phyloP scores from a whole-genome alignment of 257 asterid genomes.

The Scutellaria baicalensis region DNA sequence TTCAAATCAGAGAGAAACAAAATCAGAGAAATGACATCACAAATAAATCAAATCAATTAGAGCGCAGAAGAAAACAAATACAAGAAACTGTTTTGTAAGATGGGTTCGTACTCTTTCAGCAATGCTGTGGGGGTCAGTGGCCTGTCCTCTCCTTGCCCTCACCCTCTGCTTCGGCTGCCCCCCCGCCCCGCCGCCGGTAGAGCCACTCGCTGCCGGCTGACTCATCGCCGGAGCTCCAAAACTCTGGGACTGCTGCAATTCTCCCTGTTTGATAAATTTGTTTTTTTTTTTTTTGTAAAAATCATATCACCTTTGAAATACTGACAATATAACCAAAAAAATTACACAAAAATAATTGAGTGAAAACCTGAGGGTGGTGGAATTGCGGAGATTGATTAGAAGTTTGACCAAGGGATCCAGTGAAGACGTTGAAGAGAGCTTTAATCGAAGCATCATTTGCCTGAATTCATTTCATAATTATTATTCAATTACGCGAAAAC shows the following conservation, averaged over 20 bases:
- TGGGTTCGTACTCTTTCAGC: slow-evolving; percentile 74
- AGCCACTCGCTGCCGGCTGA: slow-evolving; percentile 48
- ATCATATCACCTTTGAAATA: too few relatives aligned
- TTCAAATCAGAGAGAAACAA: not conserved
- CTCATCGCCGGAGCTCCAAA: slow-evolving; percentile 38
- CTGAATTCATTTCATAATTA: slow-evolving; percentile 25
- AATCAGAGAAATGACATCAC: slow-evolving; percentile 4
- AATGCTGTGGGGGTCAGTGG: slow-evolving; percentile 97
- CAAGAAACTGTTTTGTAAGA: not conserved
- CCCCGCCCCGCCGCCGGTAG: slow-evolving; percentile 48
- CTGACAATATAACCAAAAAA: not conserved
- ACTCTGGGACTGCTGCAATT: slow-evolving; percentile 33
- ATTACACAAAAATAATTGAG: not conserved
- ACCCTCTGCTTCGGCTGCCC: slow-evolving; percentile 78
- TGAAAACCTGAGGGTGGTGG: slow-evolving; percentile 51
- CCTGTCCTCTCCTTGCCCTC: slow-evolving; percentile 97
- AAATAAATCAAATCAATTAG: not conserved
- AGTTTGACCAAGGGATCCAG: slow-evolving; percentile 61
- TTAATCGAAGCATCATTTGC: slow-evolving; percentile 55
- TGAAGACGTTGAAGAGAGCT: slow-evolving; percentile 60
- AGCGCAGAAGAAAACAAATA: not conserved
- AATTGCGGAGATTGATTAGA: slow-evolving; percentile 54
- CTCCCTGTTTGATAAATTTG: not conserved
- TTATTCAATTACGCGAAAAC: not conserved
- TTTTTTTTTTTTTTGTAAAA: too few relatives aligned